These are phyloP conservation scores for Eustoma russellianum DNA, from an alignment of 257 asterid species.

Conservation along the genomic window DNA sequence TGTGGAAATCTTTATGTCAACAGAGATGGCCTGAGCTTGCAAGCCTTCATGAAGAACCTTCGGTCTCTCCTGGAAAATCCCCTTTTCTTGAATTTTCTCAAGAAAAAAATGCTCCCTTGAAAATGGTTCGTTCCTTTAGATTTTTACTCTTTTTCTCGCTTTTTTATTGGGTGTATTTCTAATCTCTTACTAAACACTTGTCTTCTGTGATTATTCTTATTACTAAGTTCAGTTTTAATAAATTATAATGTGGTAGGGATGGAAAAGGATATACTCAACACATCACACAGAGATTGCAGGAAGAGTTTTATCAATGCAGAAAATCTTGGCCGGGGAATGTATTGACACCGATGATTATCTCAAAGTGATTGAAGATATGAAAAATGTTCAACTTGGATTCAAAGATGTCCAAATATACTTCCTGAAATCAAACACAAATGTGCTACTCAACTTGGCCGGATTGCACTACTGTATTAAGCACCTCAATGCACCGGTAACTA, in stretches of 20 bases:
- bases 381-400: constrained; percentile 41
- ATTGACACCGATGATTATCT: constrained; percentile 52
- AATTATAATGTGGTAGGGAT: constrained; percentile 30
- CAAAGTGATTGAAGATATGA: constrained; percentile 41
- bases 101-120: constrained; percentile 8
- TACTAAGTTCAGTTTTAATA: not conserved
- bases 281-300: constrained; percentile 55
- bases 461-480: constrained; percentile 64
- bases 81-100: constrained; percentile 12
- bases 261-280: constrained; percentile 50
- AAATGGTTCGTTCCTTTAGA: not conserved
- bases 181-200: too few relatives aligned
- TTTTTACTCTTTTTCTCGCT: not conserved
- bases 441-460: constrained; percentile 65
- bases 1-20: constrained; percentile 60
- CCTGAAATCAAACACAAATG: constrained; percentile 45
- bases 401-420: constrained; percentile 53
- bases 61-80: constrained; percentile 6
- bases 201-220: too few relatives aligned
- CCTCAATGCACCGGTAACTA: constrained; percentile 52
- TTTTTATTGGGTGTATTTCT: not conserved
- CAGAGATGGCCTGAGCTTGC: constrained; percentile 53
- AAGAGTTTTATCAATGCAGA: constrained; percentile 30
- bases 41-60: constrained; percentile 12
- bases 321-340: constrained; percentile 41